phyloP scores from a whole-genome alignment of 1,284 basidiomycete species.

The Naganishia sp. region DNA sequence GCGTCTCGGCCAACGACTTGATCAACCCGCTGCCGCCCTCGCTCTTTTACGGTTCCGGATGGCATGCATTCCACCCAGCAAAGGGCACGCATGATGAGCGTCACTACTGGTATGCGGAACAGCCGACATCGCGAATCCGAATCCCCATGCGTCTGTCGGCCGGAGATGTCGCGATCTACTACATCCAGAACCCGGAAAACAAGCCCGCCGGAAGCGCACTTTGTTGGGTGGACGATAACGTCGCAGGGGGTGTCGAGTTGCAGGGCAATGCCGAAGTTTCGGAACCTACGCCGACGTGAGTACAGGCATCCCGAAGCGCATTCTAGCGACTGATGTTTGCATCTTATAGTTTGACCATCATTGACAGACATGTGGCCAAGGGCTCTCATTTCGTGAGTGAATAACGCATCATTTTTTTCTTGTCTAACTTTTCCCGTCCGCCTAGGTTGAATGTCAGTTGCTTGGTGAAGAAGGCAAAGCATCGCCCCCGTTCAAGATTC shows the following conservation, averaged over 20 bases:
- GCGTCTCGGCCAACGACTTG: constrained; percentile 88
- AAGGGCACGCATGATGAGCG: constrained; percentile 57
- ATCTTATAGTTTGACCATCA: constrained; percentile 64
- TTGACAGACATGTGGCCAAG: constrained; percentile 71
- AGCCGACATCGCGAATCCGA: constrained; percentile 49
- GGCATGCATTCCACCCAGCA: constrained; percentile 72
- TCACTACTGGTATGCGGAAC: constrained; percentile 84
- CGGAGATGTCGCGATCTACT: constrained; percentile 59
- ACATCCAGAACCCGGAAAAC: constrained; percentile 54
- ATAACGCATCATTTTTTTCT: constrained; percentile 63
- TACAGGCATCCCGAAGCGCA: constrained; percentile 16
- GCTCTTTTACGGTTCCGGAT: constrained; percentile 85
- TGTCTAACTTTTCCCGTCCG: constrained; percentile 47
- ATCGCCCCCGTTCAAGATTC: constrained; percentile 72
- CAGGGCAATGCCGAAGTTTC: constrained; percentile 55
- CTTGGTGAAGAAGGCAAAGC: constrained; percentile 73
- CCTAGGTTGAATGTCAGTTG: constrained; percentile 69
- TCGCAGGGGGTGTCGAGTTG: constrained; percentile 55
- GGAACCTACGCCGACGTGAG: constrained; percentile 55
- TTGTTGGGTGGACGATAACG: constrained; percentile 61
- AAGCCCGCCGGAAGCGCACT: constrained; percentile 55
- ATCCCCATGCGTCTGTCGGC: constrained; percentile 54
- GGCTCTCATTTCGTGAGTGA: constrained; percentile 85
- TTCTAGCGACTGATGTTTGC: not conserved
- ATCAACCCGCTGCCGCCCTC: constrained; percentile 88